Evolutionary conservation across 192 early-diverging fungal genomes (phyloP).

Genomic region (Backusella luteola): DNA sequence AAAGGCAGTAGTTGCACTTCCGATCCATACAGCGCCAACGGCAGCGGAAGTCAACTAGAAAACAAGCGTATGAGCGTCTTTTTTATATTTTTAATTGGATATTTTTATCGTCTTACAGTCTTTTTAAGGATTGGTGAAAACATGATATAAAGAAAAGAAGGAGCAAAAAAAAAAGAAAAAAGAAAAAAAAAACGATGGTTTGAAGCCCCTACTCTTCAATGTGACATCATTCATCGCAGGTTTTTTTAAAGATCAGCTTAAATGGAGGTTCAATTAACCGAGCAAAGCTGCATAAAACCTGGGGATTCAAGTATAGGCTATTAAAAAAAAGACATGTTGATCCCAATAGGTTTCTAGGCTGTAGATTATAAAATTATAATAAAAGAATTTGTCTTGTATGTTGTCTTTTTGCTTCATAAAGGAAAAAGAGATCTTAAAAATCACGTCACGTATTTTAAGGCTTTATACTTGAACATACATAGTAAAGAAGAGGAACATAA

Average conservation of each 20-base stretch:
- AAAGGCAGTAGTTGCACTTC: background rate
- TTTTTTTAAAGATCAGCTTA: background rate
- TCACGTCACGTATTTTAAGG: too few species aligned
- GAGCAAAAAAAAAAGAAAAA: background rate
- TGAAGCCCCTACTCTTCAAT: background rate
- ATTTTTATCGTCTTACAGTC: background rate
- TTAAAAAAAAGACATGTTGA: too few species aligned
- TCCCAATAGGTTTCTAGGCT: too few species aligned
- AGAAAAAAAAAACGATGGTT: background rate
- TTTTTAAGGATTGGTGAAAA: background rate
- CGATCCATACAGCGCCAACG: background rate
- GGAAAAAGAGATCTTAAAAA: too few species aligned
- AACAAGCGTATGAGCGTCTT: background rate
- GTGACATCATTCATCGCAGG: background rate
- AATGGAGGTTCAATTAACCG: background rate
- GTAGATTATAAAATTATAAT: too few species aligned
- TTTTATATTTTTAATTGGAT: background rate
- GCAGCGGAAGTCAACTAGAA: background rate
- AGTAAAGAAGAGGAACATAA: too few species aligned
- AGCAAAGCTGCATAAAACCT: background rate
- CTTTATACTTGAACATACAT: too few species aligned
- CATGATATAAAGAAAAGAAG: too few species aligned
- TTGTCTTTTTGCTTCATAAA: too few species aligned
- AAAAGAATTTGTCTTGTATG: too few species aligned
- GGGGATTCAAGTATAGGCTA: background rate